Evolutionary conservation across 768 basidiomycete genomes (phyloP), one percentile per base, ranked within the genome.

Genomic region (Hericium coralloides): DNA sequence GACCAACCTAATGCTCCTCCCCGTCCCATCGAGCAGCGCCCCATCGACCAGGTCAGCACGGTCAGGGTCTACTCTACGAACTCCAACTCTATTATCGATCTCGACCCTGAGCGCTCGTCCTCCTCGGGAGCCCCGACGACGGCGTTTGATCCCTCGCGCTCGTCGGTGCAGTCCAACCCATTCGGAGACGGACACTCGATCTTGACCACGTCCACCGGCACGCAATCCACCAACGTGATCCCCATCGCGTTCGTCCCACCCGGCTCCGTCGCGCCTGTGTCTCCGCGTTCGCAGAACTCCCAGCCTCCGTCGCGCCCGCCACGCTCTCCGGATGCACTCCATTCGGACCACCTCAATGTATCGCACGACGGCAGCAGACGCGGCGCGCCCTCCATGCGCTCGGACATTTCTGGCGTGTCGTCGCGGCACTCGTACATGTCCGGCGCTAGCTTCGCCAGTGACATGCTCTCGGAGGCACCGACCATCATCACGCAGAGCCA

Each of bases 171-270:
- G 25, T 75, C 73, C 52, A 89, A 92, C 73, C 89, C 89, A 22
- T 92, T 92, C 69, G 80, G 81, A 45, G 89, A 92, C 64, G 72
- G 70, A 25, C 81, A 86, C 50, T 92, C 89, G 39, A 92, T 92
- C 58, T 87, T 89, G 69, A 92, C 90, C 26, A 74, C 75, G 0
- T 79, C 79, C 10, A 82, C 84, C n/a, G 78, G 81, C 47, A 85
- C 89, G 14, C 85, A 88, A 66, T 81, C 81, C 45, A 88, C 90
- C 22, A 92, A 92, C 63, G 89, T 91, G 61, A 92, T 92, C 57
- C 89, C 89, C 59, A 92, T 92, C 58, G 89, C 89, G 12, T 76
- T 92, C 45, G 85, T 92, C 38, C 61, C 61, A 5, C 81, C 86
- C 17, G 81, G 81, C 20, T 76, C 79, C 12, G 67, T 70, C 4